Base-by-base conservation (phyloP, 768 basidiomycete genomes). In the Phlebiopsis gigantea region DNA sequence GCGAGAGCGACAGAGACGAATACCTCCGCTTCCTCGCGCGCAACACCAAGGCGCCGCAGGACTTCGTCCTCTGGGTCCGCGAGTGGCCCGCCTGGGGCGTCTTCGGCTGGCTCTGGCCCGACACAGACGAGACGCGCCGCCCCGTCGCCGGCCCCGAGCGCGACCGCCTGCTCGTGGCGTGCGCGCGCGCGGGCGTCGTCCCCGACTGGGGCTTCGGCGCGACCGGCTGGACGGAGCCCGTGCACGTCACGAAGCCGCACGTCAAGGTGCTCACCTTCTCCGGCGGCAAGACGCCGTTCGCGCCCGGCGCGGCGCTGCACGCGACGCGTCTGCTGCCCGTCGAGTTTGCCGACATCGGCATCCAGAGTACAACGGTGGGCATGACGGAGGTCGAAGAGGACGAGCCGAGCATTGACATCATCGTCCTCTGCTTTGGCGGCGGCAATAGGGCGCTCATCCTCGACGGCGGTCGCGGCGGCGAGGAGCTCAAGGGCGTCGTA, bases 1-100 rank as follows among this genome's bases (percentile, higher is more conserved):
- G 39, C 15, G 34, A 39, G 2, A 60, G 58, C 55, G 62, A 66
- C 50, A 60, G 64, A 19, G 39, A 61, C 17, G 57, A 46, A 15
- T 61, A 65, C 54, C 48, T 63, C 48, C 31, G 53, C 17, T 49
- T 50, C 28, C 59, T 65, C 19, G 61, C 61, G 22, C 21, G 57
- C 21, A 28, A 48, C 26, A 41, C 62, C 21, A 44, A 46, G n/a
- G 43, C 64, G 6, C 67, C 66, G 2, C 60, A 65, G 39, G 61
- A 66, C 17, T 63, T 68, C 46, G 43, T 53, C n/a, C 42, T 64
- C 12, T 67, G 65, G 65, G 55, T 68, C 1, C 60, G 62, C 28
- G 67, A 68, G 52, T 67, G 67, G 67, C 67, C 67, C 21, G 64
- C 56, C 12, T 49, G 55, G 15, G 64, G 63, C 24, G 59, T 57